Conservation (phyloP, 495 filamentous ascomycete genomes). For the Talaromyces trachyspermus region DNA sequence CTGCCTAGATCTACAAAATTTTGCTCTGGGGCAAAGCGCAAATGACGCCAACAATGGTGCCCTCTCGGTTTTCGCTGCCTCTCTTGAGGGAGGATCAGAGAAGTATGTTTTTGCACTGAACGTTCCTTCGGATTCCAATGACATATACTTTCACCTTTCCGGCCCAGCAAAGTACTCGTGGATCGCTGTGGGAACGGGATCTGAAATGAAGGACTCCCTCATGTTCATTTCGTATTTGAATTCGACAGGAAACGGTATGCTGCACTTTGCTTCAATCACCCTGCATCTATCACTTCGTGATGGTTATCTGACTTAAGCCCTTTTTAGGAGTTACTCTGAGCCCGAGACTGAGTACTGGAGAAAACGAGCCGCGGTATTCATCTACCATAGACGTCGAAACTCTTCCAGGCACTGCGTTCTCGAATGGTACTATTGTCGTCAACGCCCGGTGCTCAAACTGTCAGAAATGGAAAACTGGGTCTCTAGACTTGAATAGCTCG, state of each 20-base stretch:
- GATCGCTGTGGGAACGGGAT: conserved; percentile 46
- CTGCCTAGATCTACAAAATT: no score
- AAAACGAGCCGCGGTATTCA: conserved; percentile 42
- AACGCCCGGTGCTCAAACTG: conserved; percentile 45
- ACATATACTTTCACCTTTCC: conserved; percentile 43
- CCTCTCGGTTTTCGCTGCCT: background rate
- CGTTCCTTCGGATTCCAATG: conserved; percentile 28
- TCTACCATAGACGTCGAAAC: conserved; percentile 29
- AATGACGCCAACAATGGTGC: no score
- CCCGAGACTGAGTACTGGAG: conserved; percentile 33
- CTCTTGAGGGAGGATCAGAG: background rate
- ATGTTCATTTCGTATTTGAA: conserved; percentile 46
- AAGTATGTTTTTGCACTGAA: conserved; percentile 41
- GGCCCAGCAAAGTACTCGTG: conserved; percentile 33
- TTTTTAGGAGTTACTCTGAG: conserved; percentile 39
- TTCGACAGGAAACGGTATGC: conserved; percentile 26
- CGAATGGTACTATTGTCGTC: conserved; percentile 35
- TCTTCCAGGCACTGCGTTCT: conserved; percentile 32
- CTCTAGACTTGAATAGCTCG: conserved; percentile 27
- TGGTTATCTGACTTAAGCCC: background rate
- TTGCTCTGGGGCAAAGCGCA: no score
- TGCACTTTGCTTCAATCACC: background rate
- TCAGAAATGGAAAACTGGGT: conserved; percentile 33
- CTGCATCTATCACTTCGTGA: no score
- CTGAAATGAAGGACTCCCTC: conserved; percentile 41